Conservation (phyloP, 352 stramenopile species). For the Phytophthora pinifolia region DNA sequence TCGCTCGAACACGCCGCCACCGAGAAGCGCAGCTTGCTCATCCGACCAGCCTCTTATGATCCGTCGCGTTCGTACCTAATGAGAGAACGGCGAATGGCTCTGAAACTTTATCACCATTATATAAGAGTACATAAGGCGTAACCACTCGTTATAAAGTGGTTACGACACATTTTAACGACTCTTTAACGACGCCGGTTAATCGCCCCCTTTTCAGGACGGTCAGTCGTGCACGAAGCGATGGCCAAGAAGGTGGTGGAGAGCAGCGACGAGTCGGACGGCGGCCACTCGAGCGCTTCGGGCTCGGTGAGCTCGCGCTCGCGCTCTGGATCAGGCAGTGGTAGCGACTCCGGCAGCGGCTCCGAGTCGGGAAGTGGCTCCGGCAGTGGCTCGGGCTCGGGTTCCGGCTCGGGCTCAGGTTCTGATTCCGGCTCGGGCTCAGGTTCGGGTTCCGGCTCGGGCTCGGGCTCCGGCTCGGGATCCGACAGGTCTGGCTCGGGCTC, state of each 20-base stretch:
- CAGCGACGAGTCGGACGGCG: constrained; percentile 73
- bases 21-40: constrained; percentile 85
- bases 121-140: too few relatives aligned
- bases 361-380: constrained; percentile 40
- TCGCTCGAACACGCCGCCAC: constrained; percentile 88
- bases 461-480: constrained; percentile 28
- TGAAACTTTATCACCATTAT: too few relatives aligned
- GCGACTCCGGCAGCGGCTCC: constrained; percentile 38
- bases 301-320: constrained; percentile 59
- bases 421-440: constrained; percentile 41
- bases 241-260: constrained; percentile 78
- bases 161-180: constrained; percentile 2
- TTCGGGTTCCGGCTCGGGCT: constrained; percentile 35
- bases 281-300: constrained; percentile 54
- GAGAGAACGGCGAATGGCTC: too few relatives aligned
- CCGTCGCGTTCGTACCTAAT: too few relatives aligned
- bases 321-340: constrained; percentile 33
- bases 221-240: too few relatives aligned
- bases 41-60: constrained; percentile 11
- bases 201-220: background rate
- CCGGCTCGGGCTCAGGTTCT: constrained; percentile 37
- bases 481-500: constrained; percentile 28
- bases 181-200: constrained; percentile 19
- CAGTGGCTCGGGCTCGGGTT: constrained; percentile 32
- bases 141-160: too few relatives aligned